phyloP scores from a whole-genome alignment of 2,329 filamentous ascomycete genomes.

The Pseudogymnoascus sp. region DNA sequence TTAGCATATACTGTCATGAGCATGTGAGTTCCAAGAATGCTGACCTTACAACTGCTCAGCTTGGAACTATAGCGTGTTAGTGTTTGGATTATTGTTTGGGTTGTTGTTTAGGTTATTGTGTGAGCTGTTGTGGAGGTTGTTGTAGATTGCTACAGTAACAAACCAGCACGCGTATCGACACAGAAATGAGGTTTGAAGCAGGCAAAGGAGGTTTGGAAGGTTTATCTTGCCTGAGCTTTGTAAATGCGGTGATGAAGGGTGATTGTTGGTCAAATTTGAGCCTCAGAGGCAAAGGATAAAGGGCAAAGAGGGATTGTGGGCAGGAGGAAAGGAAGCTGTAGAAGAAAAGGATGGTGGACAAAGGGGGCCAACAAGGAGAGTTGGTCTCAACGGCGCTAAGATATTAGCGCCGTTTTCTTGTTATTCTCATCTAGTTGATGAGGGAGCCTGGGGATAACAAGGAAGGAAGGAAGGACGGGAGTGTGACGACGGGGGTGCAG shows the following conservation, averaged over 20 bases:
- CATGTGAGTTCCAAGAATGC: neutral
- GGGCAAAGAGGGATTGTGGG: neutral
- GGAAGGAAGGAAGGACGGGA: neutral
- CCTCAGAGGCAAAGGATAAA: neutral
- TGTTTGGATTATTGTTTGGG: neutral
- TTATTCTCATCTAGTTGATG: neutral
- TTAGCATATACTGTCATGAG: neutral
- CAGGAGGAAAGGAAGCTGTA: neutral
- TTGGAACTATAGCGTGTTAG: neutral
- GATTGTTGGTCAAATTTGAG: neutral
- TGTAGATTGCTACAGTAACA: neutral
- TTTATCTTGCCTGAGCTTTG: neutral
- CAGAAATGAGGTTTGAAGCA: neutral
- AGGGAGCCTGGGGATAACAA: neutral
- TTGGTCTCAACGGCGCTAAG: neutral
- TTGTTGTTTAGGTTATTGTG: neutral
- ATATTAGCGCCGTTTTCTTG: neutral
- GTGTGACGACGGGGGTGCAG: neutral
- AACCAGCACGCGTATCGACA: neutral
- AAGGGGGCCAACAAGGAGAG: neutral
- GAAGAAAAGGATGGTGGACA: neutral
- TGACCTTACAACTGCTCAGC: neutral
- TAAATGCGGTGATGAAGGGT: neutral
- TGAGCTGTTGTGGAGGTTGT: neutral
- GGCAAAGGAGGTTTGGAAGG: neutral